Percentiles rank a stretch among this genome's conserved stretches.
phyloP scores from a whole-genome alignment of 2,329 filamentous ascomycete species.

The Thelonectria discophora region DNA sequence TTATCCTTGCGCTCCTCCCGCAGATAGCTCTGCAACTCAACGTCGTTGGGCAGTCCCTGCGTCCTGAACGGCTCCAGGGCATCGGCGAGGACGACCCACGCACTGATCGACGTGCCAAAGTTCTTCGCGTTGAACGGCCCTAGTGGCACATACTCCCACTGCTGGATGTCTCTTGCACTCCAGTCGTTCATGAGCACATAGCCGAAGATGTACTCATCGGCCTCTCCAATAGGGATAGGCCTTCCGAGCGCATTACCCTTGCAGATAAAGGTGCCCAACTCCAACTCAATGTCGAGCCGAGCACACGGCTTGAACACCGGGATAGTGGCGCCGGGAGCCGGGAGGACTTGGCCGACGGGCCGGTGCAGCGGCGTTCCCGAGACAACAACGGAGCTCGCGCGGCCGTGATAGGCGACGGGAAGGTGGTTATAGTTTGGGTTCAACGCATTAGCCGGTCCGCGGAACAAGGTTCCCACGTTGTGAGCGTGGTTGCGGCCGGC shows the following conservation, averaged over 20 bases:
- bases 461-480: constrained; percentile 73
- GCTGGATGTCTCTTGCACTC: constrained; percentile 69
- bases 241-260: constrained; percentile 71
- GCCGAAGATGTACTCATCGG: constrained; percentile 76
- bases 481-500: constrained; percentile 81
- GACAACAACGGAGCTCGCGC: constrained; percentile 77
- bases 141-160: constrained; percentile 67
- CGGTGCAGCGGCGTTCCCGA: constrained; percentile 77
- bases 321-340: constrained; percentile 53
- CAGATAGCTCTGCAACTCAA: constrained; percentile 54
- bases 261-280: constrained; percentile 79
- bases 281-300: constrained; percentile 78
- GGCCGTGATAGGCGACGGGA: constrained; percentile 82
- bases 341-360: constrained; percentile 77
- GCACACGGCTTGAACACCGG: constrained; percentile 67
- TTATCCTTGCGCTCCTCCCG: constrained; percentile 60
- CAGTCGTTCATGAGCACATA: constrained; percentile 72
- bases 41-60: constrained; percentile 44
- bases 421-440: constrained; percentile 85
- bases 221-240: constrained; percentile 70
- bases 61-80: constrained; percentile 54
- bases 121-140: constrained; percentile 71
- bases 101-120: constrained; percentile 66
- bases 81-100: constrained; percentile 70
- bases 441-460: constrained; percentile 75